These are phyloP conservation scores for Trichoderma brevicompactum DNA, from an alignment of 2,329 filamentous ascomycete species.

Conservation along the genomic window DNA sequence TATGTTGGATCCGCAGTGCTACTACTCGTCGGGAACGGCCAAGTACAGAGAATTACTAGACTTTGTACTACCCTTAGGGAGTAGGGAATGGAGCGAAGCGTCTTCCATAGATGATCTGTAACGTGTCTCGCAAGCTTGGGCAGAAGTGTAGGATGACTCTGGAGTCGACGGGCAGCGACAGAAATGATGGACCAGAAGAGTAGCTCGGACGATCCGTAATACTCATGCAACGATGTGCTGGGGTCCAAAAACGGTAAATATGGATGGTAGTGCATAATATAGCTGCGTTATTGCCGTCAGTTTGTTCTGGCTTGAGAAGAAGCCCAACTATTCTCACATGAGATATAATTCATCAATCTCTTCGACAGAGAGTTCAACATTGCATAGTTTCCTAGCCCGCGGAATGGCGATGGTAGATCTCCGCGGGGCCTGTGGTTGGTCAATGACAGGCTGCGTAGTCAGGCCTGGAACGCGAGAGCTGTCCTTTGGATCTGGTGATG, in stretches of 20 bases:
- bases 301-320: not conserved
- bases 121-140: conserved; percentile 18
- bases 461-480: conserved; percentile 14
- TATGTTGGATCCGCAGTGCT: conserved; percentile 22
- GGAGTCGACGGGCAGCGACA: conserved; percentile 12
- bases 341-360: conserved; percentile 22
- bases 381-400: conserved; percentile 5
- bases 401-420: conserved; percentile 1
- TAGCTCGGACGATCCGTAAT: conserved; percentile 5
- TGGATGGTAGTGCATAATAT: conserved; percentile 16
- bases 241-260: conserved; percentile 18
- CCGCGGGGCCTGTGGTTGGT: conserved; percentile 6
- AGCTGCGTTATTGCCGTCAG: not conserved
- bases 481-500: conserved; percentile 7
- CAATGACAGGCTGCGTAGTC: conserved; percentile 18
- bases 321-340: not conserved
- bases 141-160: conserved; percentile 14
- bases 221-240: conserved; percentile 5
- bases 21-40: conserved; percentile 23
- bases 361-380: conserved; percentile 21
- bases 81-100: conserved; percentile 18
- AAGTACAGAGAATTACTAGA: conserved; percentile 10
- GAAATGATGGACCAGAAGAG: conserved; percentile 24
- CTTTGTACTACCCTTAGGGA: conserved; percentile 17
- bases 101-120: conserved; percentile 12